Conservation (phyloP, 805 yeast species). For the Wickerhamiella azyma region DNA sequence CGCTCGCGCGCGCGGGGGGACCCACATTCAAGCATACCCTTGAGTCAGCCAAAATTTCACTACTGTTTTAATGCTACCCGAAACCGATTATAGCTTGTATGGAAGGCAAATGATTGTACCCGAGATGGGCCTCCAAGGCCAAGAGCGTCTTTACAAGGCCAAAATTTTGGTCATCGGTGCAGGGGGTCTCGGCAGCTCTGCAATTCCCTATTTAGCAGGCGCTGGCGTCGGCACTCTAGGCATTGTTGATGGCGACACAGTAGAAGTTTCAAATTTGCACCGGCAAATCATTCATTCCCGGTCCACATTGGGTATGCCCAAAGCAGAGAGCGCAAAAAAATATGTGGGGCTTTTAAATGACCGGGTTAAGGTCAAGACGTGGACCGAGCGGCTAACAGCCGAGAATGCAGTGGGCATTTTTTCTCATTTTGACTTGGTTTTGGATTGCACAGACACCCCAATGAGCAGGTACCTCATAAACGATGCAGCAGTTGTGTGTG, state of each 20-base stretch:
- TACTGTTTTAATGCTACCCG: neutral
- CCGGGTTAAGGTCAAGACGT: constrained; percentile 39
- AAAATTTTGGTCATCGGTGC: constrained; percentile 78
- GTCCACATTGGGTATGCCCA: constrained; percentile 48
- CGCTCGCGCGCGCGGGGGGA: too few relatives aligned
- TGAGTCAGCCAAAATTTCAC: constrained; percentile 17
- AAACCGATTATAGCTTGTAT: constrained; percentile 56
- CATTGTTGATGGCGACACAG: constrained; percentile 74
- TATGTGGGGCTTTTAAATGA: constrained; percentile 52
- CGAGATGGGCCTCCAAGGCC: constrained; percentile 46
- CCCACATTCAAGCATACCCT: neutral
- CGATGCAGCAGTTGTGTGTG: constrained; percentile 60
- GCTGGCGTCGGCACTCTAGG: constrained; percentile 77
- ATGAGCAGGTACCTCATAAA: constrained; percentile 72
- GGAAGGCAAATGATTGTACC: constrained; percentile 96
- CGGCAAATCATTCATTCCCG: constrained; percentile 75
- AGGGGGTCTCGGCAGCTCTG: constrained; percentile 94
- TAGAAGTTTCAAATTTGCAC: constrained; percentile 76
- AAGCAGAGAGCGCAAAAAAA: constrained; percentile 64
- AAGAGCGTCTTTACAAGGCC: constrained; percentile 41
- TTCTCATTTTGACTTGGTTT: constrained; percentile 51
- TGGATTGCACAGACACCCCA: constrained; percentile 95
- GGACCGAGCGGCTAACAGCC: constrained; percentile 25
- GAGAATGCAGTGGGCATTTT: constrained; percentile 53
- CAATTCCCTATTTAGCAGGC: constrained; percentile 67